Evolutionary conservation across 345 rosid species (phyloP).

Genomic region (Mercurialis annua): DNA sequence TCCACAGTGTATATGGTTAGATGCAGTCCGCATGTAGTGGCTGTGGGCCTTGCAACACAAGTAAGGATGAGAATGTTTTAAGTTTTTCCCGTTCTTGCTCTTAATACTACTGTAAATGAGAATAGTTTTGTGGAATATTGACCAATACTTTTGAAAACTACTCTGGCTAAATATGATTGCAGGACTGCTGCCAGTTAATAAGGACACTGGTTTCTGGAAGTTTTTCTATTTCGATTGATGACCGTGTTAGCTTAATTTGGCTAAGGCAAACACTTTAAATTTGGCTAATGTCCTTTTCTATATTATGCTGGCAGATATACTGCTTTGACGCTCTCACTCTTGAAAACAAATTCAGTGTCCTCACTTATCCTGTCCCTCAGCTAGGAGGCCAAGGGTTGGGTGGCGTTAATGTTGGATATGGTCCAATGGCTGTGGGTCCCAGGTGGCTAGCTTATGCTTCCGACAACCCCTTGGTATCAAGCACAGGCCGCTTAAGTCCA

Average conservation of each 20-base stretch:
- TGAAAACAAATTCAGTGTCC: slow-evolving; percentile 88
- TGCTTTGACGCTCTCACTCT: slow-evolving; percentile 95
- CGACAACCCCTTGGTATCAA: slow-evolving; percentile 66
- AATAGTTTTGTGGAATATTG: background rate
- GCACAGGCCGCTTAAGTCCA: slow-evolving; percentile 84
- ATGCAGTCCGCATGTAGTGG: slow-evolving; percentile 83
- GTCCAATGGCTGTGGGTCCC: slow-evolving; percentile 97
- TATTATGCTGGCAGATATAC: slow-evolving; percentile 65
- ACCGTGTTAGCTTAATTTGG: slow-evolving; percentile 13
- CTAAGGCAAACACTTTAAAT: slow-evolving; percentile 9
- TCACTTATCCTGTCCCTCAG: slow-evolving; percentile 89
- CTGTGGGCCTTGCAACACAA: slow-evolving; percentile 86
- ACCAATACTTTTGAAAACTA: slow-evolving; percentile 2
- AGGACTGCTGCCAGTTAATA: slow-evolving; percentile 6
- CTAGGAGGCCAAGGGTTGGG: slow-evolving; percentile 68
- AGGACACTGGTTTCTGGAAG: slow-evolving; percentile 14
- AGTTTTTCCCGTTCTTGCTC: slow-evolving; percentile 8
- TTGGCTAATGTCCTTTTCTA: slow-evolving; percentile 9
- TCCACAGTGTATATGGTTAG: slow-evolving; percentile 89
- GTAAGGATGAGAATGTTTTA: slow-evolving; percentile 39
- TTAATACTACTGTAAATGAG: background rate
- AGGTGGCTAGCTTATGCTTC: slow-evolving; percentile 99
- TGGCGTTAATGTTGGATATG: slow-evolving; percentile 83
- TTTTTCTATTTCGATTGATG: slow-evolving; percentile 1
- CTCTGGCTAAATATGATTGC: slow-evolving; percentile 17